These are phyloP conservation scores for Colletotrichum shisoi DNA, from an alignment of 2,329 filamentous ascomycete genomes.

Conservation along the genomic window DNA sequence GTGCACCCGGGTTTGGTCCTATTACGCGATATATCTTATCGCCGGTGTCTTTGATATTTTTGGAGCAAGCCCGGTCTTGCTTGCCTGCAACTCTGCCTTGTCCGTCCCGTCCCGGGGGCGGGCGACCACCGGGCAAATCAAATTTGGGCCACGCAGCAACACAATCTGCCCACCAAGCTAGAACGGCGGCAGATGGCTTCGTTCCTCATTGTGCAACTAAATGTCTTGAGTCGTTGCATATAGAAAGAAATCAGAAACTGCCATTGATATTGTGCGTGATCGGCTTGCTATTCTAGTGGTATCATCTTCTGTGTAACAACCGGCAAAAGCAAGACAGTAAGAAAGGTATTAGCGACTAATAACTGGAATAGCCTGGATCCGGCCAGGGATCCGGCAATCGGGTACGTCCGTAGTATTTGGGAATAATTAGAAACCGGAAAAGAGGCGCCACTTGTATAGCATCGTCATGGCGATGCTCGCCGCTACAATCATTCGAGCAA, in stretches of 20 bases:
- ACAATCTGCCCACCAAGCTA: too few relatives aligned
- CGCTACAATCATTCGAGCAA: slow-evolving; percentile 17
- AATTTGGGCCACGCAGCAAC: too few relatives aligned
- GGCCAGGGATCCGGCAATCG: slow-evolving; percentile 17
- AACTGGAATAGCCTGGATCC: slow-evolving; percentile 21
- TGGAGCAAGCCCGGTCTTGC: neutral
- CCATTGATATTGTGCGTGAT: slow-evolving; percentile 32
- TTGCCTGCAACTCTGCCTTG: too few relatives aligned
- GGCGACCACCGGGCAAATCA: neutral
- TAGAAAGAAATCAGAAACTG: slow-evolving; percentile 9
- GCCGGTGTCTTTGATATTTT: neutral
- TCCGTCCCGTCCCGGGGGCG: too few relatives aligned
- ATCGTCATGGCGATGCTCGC: slow-evolving; percentile 10
- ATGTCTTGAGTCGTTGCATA: neutral
- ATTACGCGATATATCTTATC: neutral
- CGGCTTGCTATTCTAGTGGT: slow-evolving; percentile 41
- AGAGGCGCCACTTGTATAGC: slow-evolving; percentile 1
- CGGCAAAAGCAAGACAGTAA: slow-evolving; percentile 36
- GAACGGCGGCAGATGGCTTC: neutral
- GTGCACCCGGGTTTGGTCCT: neutral
- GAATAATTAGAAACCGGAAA: slow-evolving; percentile 29
- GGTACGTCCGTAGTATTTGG: slow-evolving; percentile 13
- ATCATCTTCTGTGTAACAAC: slow-evolving; percentile 40
- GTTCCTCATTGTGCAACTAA: neutral
- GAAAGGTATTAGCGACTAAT: slow-evolving; percentile 33